Percentiles rank a stretch among this genome's conserved stretches.
Evolutionary conservation across 345 rosid genomes (phyloP).

Genomic region (Rhizophora apiculata): DNA sequence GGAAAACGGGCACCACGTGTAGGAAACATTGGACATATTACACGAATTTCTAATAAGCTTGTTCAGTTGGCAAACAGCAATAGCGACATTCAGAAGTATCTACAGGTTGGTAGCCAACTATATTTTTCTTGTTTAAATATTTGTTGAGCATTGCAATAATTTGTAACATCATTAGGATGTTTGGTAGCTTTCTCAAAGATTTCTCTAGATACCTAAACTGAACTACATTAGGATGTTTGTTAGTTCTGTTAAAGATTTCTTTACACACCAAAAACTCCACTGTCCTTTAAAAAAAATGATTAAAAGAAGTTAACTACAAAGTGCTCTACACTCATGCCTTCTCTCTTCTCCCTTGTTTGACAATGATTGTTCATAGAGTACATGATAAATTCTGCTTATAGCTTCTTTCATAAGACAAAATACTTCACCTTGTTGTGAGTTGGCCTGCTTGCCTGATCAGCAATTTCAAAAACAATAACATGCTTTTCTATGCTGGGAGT

Average conservation of each 20-base stretch:
- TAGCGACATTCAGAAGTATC: conserved; percentile 48
- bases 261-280: no score
- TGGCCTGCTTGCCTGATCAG: neutral
- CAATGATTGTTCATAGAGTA: no score
- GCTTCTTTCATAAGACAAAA: no score
- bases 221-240: neutral
- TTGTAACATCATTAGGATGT: neutral
- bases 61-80: conserved; percentile 66
- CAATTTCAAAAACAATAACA: neutral
- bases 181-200: neutral
- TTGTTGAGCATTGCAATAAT: neutral
- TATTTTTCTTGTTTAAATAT: neutral
- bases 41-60: conserved; percentile 79
- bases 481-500: neutral
- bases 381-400: no score
- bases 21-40: conserved; percentile 90
- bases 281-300: no score
- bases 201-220: no score
- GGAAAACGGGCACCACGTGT: conserved; percentile 74
- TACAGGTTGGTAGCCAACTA: conserved; percentile 56
- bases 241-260: no score
- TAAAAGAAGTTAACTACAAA: no score
- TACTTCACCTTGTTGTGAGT: neutral
- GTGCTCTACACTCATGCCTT: no score
- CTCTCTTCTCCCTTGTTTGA: no score